Base-by-base conservation (phyloP, 371 early-diverging fungal species). In the Smittium culicis region DNA sequence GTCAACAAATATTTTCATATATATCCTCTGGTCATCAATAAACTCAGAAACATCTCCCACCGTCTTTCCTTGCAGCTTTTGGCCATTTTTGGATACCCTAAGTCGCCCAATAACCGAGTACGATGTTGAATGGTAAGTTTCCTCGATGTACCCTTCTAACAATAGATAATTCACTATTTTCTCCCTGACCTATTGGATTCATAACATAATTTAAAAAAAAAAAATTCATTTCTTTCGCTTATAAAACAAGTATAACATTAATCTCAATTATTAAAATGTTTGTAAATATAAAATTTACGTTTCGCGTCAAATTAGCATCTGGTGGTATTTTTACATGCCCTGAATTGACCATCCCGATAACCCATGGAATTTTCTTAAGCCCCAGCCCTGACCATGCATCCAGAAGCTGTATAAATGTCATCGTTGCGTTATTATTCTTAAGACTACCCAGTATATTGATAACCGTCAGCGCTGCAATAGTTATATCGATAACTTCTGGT, bases 51-150 rank as follows among this genome's bases (percentile, higher is more conserved):
- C 25, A 14, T 27, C 28, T 11, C n/a, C 60, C 30, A 59, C 5
- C 5, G 60, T 59, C 11, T 59, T 5, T 27, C 11, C 5, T 32
- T 54, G 67, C 3, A 68, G 20, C 34, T 59, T 28, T 1, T 61
- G 35, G 61, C 70, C 71, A 34, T 29, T 25, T n/a, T 61, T 60
- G 3, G 67, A 67, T 11, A 77, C 68, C 31, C 60, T 71, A 35
- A 77, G 35, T 28, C 83, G 82, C 72, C 83, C 79, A 30, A 81
- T 74, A 27, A 79, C 83, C 14, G 76, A 68, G 67, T 85, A 85
- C 0, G 81, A 79, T 5, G 82, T 85, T 62, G 80, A 82, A 62
- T 81, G 79, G 62, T 81, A 84, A 54, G 77, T 80, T 63, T 86
- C 85, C 0, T 71, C 67, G 16, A 86, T 77, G 59, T 80, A 81